These are phyloP conservation scores for Stenocarpella maydis DNA, from an alignment of 2,329 filamentous ascomycete species.

Conservation along the genomic window DNA sequence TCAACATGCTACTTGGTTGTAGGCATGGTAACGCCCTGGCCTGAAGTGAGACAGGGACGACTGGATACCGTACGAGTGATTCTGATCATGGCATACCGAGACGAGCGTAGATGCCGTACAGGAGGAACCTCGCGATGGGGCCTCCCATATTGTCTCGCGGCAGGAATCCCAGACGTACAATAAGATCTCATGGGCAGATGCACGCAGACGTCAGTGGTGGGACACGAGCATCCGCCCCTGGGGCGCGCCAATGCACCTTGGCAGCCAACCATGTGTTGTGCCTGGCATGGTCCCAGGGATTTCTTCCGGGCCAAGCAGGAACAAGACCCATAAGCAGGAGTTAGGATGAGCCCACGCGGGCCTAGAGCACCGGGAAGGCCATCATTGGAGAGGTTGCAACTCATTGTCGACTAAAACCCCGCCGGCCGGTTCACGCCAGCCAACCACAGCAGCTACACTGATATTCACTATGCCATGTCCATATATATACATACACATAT, in stretches of 20 bases:
- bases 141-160: too few species aligned
- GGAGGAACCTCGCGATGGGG: too few species aligned
- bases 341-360: too few species aligned
- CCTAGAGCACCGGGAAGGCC: too few species aligned
- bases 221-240: neutral
- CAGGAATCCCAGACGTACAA: too few species aligned
- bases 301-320: neutral
- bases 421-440: neutral
- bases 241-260: neutral
- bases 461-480: too few species aligned
- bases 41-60: neutral
- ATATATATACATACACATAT: too few species aligned
- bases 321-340: neutral
- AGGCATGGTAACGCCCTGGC: neutral
- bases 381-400: neutral
- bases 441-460: neutral
- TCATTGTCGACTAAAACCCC: neutral
- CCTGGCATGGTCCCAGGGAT: neutral
- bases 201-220: slow-evolving; percentile 17
- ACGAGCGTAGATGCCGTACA: too few species aligned
- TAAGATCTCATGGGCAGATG: neutral
- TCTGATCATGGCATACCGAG: too few species aligned
- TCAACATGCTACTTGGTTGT: too few species aligned
- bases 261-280: slow-evolving; percentile 20
- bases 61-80: neutral